These are phyloP conservation scores for Pyrenochaeta sp. DNA, from an alignment of 2,329 filamentous ascomycete genomes.

Conservation along the genomic window DNA sequence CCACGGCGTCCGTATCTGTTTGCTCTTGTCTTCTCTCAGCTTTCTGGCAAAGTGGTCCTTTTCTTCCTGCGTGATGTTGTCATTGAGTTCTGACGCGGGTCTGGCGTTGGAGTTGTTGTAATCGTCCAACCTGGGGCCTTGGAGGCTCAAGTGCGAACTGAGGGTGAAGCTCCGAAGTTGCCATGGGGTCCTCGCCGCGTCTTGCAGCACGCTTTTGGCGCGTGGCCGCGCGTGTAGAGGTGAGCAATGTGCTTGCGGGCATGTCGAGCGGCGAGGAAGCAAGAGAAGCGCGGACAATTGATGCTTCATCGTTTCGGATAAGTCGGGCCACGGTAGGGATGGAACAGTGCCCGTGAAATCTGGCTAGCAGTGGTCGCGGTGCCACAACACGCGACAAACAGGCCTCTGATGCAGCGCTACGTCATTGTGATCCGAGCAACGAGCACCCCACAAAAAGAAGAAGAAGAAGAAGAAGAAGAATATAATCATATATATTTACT, in stretches of 20 bases:
- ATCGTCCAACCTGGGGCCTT: slow-evolving; percentile 22
- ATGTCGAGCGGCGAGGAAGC: slow-evolving; percentile 24
- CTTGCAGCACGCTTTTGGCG: neutral
- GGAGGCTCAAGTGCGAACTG: slow-evolving; percentile 10
- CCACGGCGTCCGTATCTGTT: slow-evolving; percentile 71
- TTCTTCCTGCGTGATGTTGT: slow-evolving; percentile 57
- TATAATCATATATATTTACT: no score
- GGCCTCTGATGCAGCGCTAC: slow-evolving; percentile 13
- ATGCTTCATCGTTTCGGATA: slow-evolving; percentile 41
- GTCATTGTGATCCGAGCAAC: slow-evolving; percentile 13
- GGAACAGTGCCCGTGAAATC: slow-evolving; percentile 13
- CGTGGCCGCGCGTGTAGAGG: slow-evolving; percentile 5
- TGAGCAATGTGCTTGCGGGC: slow-evolving; percentile 19
- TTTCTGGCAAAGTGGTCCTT: slow-evolving; percentile 54
- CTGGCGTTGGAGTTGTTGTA: slow-evolving; percentile 46
- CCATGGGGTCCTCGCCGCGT: neutral
- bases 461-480: no score
- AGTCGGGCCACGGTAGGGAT: slow-evolving; percentile 9
- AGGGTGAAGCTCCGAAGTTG: slow-evolving; percentile 17
- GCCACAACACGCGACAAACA: slow-evolving; percentile 22
- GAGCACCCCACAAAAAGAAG: no score
- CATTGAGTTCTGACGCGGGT: slow-evolving; percentile 52
- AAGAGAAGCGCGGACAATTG: slow-evolving; percentile 34
- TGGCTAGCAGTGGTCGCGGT: no score
- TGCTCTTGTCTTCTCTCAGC: slow-evolving; percentile 59